Percentiles rank a stretch among this genome's conserved stretches.
Evolutionary conservation across 202 grass and related monocot species (phyloP).

Genomic region (Panicum hallii): DNA sequence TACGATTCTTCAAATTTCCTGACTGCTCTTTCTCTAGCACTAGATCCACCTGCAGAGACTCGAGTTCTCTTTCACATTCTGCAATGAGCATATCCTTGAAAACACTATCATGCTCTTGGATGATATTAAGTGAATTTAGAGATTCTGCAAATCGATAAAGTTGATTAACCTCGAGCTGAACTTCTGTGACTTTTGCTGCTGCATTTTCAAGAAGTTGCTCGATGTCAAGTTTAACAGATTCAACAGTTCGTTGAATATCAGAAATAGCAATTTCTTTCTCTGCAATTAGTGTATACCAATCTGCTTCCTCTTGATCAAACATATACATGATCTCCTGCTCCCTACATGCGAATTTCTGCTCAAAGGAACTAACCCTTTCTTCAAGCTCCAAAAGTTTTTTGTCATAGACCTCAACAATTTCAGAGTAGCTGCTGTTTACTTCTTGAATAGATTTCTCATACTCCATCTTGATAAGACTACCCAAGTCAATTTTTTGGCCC

Average conservation of each 20-base stretch:
- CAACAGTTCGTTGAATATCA: slow-evolving; percentile 59
- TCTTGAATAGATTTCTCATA: slow-evolving; percentile 54
- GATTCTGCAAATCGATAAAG: slow-evolving; percentile 63
- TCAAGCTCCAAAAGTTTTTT: slow-evolving; percentile 66
- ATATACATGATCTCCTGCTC: slow-evolving; percentile 53
- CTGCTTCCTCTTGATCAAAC: slow-evolving; percentile 70
- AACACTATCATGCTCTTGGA: slow-evolving; percentile 71
- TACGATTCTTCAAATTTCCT: slow-evolving; percentile 45
- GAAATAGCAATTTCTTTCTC: slow-evolving; percentile 71
- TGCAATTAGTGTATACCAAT: slow-evolving; percentile 68
- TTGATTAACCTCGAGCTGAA: slow-evolving; percentile 59
- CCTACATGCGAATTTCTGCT: slow-evolving; percentile 55
- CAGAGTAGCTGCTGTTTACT: slow-evolving; percentile 52
- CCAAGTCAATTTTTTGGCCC: slow-evolving; percentile 54
- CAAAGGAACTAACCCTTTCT: slow-evolving; percentile 60
- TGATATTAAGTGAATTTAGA: slow-evolving; percentile 53
- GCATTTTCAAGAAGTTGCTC: slow-evolving; percentile 50
- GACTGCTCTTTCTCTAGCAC: slow-evolving; percentile 57
- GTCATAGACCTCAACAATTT: slow-evolving; percentile 57
- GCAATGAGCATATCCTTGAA: slow-evolving; percentile 62
- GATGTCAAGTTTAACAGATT: slow-evolving; percentile 64
- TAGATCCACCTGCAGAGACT: slow-evolving; percentile 49
- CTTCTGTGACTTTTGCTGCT: slow-evolving; percentile 59
- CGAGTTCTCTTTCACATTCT: slow-evolving; percentile 64
- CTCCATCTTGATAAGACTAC: slow-evolving; percentile 59